Evolutionary conservation across 2,329 filamentous ascomycete species (phyloP).

Genomic region (Dothistroma septosporum): DNA sequence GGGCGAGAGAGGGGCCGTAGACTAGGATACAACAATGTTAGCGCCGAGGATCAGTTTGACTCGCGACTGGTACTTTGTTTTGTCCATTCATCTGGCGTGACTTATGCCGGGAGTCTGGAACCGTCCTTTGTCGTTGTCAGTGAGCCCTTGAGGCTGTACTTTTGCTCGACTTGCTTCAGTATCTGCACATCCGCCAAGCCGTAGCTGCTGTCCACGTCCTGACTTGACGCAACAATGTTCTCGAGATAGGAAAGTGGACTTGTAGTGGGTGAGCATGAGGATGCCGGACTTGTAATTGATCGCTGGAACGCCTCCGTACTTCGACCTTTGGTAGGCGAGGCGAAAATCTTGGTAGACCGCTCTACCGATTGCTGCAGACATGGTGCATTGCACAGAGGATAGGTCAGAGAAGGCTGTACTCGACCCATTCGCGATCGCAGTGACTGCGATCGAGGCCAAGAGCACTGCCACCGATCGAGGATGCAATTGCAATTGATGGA

Average conservation of each 20-base stretch:
- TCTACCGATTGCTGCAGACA: conserved; percentile 17
- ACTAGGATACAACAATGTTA: too few relatives aligned
- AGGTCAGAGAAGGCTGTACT: conserved; percentile 20
- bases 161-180: conserved; percentile 19
- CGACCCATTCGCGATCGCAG: conserved; percentile 22
- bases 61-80: not conserved
- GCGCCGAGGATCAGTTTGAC: too few relatives aligned
- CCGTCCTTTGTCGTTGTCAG: conserved; percentile 25
- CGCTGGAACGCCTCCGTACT: conserved; percentile 10
- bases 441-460: conserved; percentile 17
- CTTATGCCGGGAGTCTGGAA: conserved; percentile 20
- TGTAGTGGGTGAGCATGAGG: too few relatives aligned
- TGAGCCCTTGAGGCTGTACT: conserved; percentile 24
- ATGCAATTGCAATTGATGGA: too few relatives aligned
- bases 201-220: conserved; percentile 25
- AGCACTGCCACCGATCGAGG: conserved; percentile 14
- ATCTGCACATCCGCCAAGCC: conserved; percentile 19
- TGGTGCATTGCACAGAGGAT: conserved; percentile 15
- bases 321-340: conserved; percentile 13
- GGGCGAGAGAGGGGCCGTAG: not conserved
- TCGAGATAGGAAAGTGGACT: too few relatives aligned
- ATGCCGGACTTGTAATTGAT: too few relatives aligned
- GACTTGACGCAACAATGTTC: conserved; percentile 22
- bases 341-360: conserved; percentile 7
- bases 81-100: not conserved